Evolutionary conservation across 371 early-diverging fungal species (phyloP), one percentile per base, ranked within the genome.

Genomic region (Mycotypha africana): DNA sequence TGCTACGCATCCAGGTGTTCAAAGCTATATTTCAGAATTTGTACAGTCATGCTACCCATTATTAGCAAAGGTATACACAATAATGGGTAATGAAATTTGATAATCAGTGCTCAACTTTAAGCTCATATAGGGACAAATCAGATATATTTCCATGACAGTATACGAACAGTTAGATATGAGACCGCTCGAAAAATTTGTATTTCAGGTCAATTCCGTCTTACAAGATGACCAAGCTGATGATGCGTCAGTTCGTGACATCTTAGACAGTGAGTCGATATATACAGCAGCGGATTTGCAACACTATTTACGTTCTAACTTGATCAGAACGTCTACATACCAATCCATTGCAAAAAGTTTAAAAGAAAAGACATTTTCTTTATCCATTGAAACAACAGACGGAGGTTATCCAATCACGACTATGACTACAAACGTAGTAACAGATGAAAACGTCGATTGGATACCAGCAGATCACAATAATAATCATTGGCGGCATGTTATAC

Each of bases 131-230:
- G 72, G 67, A 3, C 35, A 51, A 8, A 56, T 77, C 12, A 50
- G 52, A 28, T 52, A 43, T 17, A 49, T 82, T 7, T 41, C 62
- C n/a, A 7, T 79, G 9, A 60, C 62, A 2, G 57, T 82, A 3
- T 42, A 46, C 40, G 45, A 50, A 4, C 24, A 41, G 9, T 39
- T 43, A 19, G n/a, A 40, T 0, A 40, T 42, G 3, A 38, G 21
- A 8, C 61, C 67, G 0, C 25, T 76, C 8, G 78, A 82, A 40
- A 66, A 71, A 23, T 79, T 77, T 56, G 74, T 74, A 5, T 72
- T 82, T 45, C 68, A 78, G 36, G 57, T 79, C 10, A 48, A 63
- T 36, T 56, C 74, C 67, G 1, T 28, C 69, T 2, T 25, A 38
- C 0, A 22, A 11, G 2, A 20, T 43, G 5, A 31, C 47, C 20